Base-by-base conservation (phyloP, 2,329 filamentous ascomycete species). In the Myotisia sp. region DNA sequence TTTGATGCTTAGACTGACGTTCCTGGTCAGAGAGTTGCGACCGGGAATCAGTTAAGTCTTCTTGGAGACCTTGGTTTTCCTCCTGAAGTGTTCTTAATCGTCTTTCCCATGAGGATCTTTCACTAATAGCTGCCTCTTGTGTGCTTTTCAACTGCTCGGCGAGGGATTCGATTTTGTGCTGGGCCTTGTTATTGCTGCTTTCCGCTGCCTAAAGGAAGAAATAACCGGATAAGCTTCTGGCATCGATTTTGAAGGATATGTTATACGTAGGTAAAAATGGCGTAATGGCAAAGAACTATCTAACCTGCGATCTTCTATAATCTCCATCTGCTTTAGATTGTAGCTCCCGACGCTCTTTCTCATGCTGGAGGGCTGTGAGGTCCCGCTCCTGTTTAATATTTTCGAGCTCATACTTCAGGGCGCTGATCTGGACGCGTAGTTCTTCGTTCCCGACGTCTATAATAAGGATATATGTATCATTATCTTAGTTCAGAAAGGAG, bases 301-400 rank as follows among this genome's bases (percentile, higher is more conserved):
- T 29, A 33, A 68, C 67, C 55, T 73, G 68, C 20, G 70, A 67
- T 43, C 70, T 70, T 48, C 82, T 78, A 49, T 81, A 85, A 50
- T 93, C 86, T 6, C 82, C 77, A 48, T 94, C 85, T n/a, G 82
- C 79, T 42, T 79, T 80, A 30, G 76, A 68, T 44, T 82, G 76
- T 2, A 78, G 68, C 37, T 92, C 84, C 41, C 87, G 75, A 14
- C 93, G 57, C 48, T 93, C 87, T 47, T 82, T 80, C 44, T 84
- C 79, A 46, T 90, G 80, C 41, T 83, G 76, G 10, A 93, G 66
- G 6, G 74, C 68, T 30, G 76, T 65, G 47, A 94, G 71, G 38
- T 92, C 84, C 46, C 81, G 78, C 50, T 95, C 87, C 46, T 93
- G 83, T 48, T 87, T 86, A 34, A 82, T 64, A 12, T 81, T 87